Evolutionary conservation across 2,329 filamentous ascomycete species (phyloP).

Genomic region (Penicillium sp.): DNA sequence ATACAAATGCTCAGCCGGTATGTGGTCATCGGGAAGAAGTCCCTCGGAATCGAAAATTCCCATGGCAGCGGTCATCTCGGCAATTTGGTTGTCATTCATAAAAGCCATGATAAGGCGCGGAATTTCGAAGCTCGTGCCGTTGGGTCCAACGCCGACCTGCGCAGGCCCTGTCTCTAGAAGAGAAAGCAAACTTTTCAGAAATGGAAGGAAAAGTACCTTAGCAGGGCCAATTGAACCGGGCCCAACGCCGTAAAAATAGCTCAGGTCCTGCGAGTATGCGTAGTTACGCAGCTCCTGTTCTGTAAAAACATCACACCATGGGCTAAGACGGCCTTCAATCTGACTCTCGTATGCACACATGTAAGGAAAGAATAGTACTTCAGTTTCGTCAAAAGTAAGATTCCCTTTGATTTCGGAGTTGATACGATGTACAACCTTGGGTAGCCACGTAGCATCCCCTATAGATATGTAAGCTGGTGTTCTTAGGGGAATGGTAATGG

Average conservation of each 20-base stretch:
- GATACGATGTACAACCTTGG: conserved; percentile 42
- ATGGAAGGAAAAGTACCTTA: conserved; percentile 60
- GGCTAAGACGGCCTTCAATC: conserved; percentile 59
- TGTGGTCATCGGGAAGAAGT: conserved; percentile 47
- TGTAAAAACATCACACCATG: conserved; percentile 62
- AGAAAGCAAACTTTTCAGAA: conserved; percentile 53
- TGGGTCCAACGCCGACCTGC: conserved; percentile 41
- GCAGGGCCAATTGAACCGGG: conserved; percentile 50
- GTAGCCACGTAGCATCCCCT: conserved; percentile 18
- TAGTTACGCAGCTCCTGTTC: conserved; percentile 61
- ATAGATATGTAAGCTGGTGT: background rate
- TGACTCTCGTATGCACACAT: conserved; percentile 71
- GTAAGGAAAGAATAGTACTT: conserved; percentile 61
- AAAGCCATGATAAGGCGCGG: conserved; percentile 61
- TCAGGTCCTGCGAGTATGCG: conserved; percentile 65
- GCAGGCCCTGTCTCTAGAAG: conserved; percentile 54
- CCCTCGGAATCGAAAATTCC: conserved; percentile 60
- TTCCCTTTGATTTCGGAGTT: conserved; percentile 52
- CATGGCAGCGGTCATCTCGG: conserved; percentile 57
- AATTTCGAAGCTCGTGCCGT: conserved; percentile 38
- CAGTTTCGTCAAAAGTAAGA: conserved; percentile 52
- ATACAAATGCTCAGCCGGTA: conserved; percentile 51
- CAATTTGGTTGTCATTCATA: conserved; percentile 65
- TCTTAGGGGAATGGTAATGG: background rate
- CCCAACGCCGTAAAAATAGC: conserved; percentile 65